Evolutionary conservation across 129 eudicot species (phyloP), one percentile per base, ranked within the genome.

Genomic region (Logfia minima): DNA sequence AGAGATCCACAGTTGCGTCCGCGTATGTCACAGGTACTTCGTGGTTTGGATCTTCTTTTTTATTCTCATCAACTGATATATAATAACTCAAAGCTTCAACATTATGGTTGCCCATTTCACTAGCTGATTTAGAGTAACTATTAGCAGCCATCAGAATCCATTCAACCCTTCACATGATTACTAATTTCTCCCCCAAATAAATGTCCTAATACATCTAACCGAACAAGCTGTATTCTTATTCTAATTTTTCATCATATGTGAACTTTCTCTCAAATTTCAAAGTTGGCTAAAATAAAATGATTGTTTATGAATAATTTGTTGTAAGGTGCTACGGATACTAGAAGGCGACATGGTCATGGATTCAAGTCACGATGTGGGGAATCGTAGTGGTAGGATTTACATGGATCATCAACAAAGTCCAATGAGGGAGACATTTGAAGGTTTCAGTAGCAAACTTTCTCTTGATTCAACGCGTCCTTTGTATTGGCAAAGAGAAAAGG

Each of bases 1-100:
- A 80, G 96, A 52, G 99, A 95, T 77, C 99, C 99, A 69, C 99
- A 95, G 45, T 75, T 83, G n/a, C 88, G 99, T 52, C 97, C 99
- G 60, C 96, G 99, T 67, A 95, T 95, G 97, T 95, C 99, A 69
- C 99, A 92, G 92, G 99, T 95, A 88, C 66, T 71, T 63, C 32
- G 1, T 11, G 18, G 52, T 35, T 37, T 32, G 21, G n/a, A 16
- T 17, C 9, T 37, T 18, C 4, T 0, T 35, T 37, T 37, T 19
- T 10, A 0, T 22, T 37, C 53, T 14, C 14, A 10, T 37, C 55
- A 72, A 19, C 53, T 19, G 1, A 66, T 56, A 19, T 52, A 14
- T 9, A 32, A 21, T n/a, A 55, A 34, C 75, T 64, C 61, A 1
- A 55, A 55, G 61, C 59, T 3, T 69, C 14, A 11, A 37, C 6